Evolutionary conservation across 441 rosid genomes (phyloP).

Genomic region (Breynia disticha): DNA sequence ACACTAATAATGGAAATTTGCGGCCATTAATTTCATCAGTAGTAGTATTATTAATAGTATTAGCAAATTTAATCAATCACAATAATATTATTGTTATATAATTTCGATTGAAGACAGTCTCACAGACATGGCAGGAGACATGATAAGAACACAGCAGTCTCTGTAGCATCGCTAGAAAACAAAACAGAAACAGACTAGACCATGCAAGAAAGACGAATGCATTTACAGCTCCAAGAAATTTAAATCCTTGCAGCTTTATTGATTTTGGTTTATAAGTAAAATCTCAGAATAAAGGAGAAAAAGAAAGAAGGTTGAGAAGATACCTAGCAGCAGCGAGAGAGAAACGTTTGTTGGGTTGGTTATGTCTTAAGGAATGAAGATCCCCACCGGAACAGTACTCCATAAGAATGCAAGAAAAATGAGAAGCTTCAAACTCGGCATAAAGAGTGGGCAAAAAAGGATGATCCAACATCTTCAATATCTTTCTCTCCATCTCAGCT

Average conservation of each 20-base stretch:
- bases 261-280: too few species aligned
- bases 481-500: constrained; percentile 74
- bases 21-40: constrained; percentile 17
- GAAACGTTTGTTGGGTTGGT: constrained; percentile 59
- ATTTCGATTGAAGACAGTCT: too few species aligned
- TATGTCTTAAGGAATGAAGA: constrained; percentile 56
- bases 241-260: too few species aligned
- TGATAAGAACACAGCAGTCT: too few species aligned
- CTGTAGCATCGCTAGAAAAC: constrained; percentile 19
- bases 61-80: too few species aligned
- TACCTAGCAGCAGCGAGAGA: constrained; percentile 68
- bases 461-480: constrained; percentile 77
- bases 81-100: too few species aligned
- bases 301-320: too few species aligned
- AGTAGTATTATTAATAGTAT: background rate
- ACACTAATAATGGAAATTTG: too few species aligned
- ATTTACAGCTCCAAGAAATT: constrained; percentile 2
- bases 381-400: constrained; percentile 89
- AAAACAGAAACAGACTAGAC: constrained; percentile 29
- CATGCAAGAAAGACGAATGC: constrained; percentile 22
- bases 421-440: constrained; percentile 44
- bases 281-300: too few species aligned
- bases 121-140: too few species aligned
- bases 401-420: constrained; percentile 57
- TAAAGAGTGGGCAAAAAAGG: constrained; percentile 74